Percentiles rank a stretch among this genome's conserved stretches.
Conservation (phyloP, 257 asterid species). For the Salvia splendens region DNA sequence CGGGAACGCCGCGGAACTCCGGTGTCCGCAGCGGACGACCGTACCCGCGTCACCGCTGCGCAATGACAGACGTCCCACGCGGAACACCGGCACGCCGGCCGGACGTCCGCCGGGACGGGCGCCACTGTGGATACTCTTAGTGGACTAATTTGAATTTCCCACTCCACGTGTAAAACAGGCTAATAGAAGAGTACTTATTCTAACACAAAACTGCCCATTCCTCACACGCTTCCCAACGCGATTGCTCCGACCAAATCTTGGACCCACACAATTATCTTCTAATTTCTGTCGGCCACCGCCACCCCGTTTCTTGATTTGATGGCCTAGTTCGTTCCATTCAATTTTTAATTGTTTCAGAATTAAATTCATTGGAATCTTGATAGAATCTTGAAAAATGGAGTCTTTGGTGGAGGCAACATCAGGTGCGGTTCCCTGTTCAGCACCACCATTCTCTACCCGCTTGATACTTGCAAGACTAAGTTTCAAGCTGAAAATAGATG, state of each 20-base stretch:
- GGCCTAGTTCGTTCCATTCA: background rate
- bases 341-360: background rate
- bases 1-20: no score
- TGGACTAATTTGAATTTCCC: no score
- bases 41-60: no score
- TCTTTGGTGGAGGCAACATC: slow-evolving; percentile 85
- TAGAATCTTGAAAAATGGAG: slow-evolving; percentile 47
- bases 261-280: background rate
- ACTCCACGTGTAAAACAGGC: no score
- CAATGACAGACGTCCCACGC: no score
- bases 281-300: slow-evolving; percentile 6
- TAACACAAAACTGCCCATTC: slow-evolving; percentile 23
- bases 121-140: no score
- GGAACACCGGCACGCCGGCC: no score
- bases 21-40: no score
- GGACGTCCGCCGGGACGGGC: no score
- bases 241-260: slow-evolving; percentile 12
- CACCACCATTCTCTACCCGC: slow-evolving; percentile 84
- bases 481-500: slow-evolving; percentile 84
- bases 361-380: background rate
- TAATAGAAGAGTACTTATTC: no score
- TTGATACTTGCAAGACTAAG: slow-evolving; percentile 93
- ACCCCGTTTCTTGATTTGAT: slow-evolving; percentile 1
- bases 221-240: slow-evolving; percentile 33
- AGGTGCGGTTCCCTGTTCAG: slow-evolving; percentile 85